These are phyloP conservation scores for Amanita phalloides DNA, from an alignment of 768 basidiomycete genomes.

Conservation along the genomic window DNA sequence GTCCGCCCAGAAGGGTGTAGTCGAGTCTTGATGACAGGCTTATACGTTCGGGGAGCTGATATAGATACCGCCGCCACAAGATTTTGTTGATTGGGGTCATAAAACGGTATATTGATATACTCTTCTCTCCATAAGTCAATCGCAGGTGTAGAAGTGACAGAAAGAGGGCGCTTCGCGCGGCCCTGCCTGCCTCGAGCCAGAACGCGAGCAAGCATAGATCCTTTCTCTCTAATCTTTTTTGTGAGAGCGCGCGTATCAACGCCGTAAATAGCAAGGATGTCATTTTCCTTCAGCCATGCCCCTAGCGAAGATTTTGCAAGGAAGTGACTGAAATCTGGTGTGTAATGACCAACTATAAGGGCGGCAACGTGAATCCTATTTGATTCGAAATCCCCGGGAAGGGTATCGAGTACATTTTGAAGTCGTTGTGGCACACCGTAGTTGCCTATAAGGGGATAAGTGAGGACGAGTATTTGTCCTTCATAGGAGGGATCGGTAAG, in stretches of 20 bases:
- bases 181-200: constrained; percentile 50
- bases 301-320: constrained; percentile 82
- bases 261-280: constrained; percentile 89
- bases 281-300: constrained; percentile 91
- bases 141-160: constrained; percentile 34
- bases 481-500: constrained; percentile 98
- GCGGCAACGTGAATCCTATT: constrained; percentile 90
- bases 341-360: constrained; percentile 88
- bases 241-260: constrained; percentile 95
- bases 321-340: constrained; percentile 90
- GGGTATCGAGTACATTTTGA: constrained; percentile 32
- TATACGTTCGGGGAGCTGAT: constrained; percentile 53
- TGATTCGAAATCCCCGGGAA: constrained; percentile 84
- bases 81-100: constrained; percentile 82
- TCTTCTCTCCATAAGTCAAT: constrained; percentile 69
- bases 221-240: constrained; percentile 92
- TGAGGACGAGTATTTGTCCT: constrained; percentile 94
- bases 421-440: constrained; percentile 86
- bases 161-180: constrained; percentile 26
- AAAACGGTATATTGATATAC: constrained; percentile 73
- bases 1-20: constrained; percentile 72
- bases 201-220: constrained; percentile 82
- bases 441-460: constrained; percentile 94
- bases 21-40: constrained; percentile 41
- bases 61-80: constrained; percentile 88